Base-by-base conservation (phyloP, 331 rosid species). In the Erythrophleum ivorense region DNA sequence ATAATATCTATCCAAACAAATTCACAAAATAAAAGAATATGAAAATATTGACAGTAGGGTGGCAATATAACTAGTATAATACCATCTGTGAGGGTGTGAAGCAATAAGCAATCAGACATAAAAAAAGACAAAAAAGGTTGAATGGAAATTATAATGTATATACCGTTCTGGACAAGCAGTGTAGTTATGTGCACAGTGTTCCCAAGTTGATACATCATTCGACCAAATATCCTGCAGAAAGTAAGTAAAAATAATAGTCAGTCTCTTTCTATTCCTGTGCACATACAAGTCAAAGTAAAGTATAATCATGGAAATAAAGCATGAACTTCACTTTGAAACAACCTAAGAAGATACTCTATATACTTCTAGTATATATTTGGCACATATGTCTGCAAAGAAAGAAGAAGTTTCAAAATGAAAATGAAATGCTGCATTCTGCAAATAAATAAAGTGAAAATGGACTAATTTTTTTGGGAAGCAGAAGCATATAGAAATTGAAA, bases 111-210 rank as follows among this genome's bases (percentile, higher is more conserved):
- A 63, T 63, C 82, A 63, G 34, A 64, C 58, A 48, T 38, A 75
- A 63, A 14, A 67, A 67, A 53, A 68, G 75, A 59, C 15, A 59
- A 68, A 8, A 65, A 76, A 60, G 19, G 74, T 59, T 64, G 55
- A 73, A 81, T 78, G 40, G 72, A 45, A 80, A 83, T 80, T 69
- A 67, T 46, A 66, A 76, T 55, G 78, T 68, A 83, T 87, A n/a
- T 87, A 95, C 98, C 87, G 68, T 68, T 93, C 84, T 5, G 98
- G 97, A 89, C 98, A 95, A 74, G 79, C 89, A 50, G 91, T 91
- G 45, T 84, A 63, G 80, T 93, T 90, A 62, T 83, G 81, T 55
- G 88, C 59, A 79, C 98, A 95, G 82, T 84, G 85, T 83, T 80
- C 88, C 98, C 97, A 93, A 34, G 76, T 55, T 0, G 86, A 48